These are phyloP conservation scores for Mycocentrospora acerina DNA, from an alignment of 2,329 filamentous ascomycete species.

Conservation along the genomic window DNA sequence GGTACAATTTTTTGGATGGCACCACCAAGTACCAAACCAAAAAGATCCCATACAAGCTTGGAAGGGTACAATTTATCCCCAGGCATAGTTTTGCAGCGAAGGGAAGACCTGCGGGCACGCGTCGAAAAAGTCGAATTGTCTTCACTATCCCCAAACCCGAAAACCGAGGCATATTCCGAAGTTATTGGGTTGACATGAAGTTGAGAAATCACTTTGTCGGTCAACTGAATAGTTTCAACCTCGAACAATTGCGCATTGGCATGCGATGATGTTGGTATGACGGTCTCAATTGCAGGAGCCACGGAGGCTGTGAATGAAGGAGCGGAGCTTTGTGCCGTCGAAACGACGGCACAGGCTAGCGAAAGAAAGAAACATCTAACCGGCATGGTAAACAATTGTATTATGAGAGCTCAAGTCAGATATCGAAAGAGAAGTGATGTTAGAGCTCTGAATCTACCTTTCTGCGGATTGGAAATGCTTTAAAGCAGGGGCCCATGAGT, in stretches of 20 bases:
- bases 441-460: conserved; percentile 3
- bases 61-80: conserved; percentile 27
- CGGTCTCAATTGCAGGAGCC: conserved; percentile 28
- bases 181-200: conserved; percentile 18
- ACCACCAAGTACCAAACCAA: conserved; percentile 25
- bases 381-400: conserved; percentile 13
- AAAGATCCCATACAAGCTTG: conserved; percentile 20
- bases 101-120: conserved; percentile 9
- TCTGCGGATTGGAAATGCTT: background rate
- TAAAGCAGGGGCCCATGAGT: too few relatives aligned
- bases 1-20: conserved; percentile 30
- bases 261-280: conserved; percentile 16
- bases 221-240: conserved; percentile 25
- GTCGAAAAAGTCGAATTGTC: conserved; percentile 5
- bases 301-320: conserved; percentile 19
- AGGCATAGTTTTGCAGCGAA: conserved; percentile 31
- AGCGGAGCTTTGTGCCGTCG: conserved; percentile 14
- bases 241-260: conserved; percentile 26
- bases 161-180: conserved; percentile 23
- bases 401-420: background rate
- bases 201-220: conserved; percentile 23
- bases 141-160: conserved; percentile 40
- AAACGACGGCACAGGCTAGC: conserved; percentile 15
- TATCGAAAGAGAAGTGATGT: background rate
- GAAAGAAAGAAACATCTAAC: conserved; percentile 12